Conservation (phyloP, 176 grass and related monocot species). For the Zoysia pacifica region DNA sequence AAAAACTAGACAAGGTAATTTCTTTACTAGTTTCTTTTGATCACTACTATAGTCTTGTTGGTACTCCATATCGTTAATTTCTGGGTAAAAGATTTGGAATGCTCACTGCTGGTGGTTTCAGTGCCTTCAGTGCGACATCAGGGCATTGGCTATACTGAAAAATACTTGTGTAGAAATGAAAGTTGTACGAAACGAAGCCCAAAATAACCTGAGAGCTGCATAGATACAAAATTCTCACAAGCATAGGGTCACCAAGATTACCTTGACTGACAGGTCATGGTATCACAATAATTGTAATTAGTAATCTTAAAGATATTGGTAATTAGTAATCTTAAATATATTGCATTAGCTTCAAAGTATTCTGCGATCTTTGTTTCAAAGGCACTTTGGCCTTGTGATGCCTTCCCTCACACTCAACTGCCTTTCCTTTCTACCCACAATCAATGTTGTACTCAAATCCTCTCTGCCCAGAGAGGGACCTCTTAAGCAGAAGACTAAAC, state of each 20-base stretch:
- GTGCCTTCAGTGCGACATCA: background rate
- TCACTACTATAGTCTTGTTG: no score
- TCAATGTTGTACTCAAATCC: no score
- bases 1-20: no score
- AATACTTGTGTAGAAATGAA: background rate
- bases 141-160: background rate
- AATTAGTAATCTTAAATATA: background rate
- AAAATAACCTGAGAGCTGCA: background rate
- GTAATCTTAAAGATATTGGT: background rate
- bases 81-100: no score
- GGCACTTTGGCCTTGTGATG: background rate
- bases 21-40: no score
- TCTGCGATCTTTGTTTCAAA: background rate
- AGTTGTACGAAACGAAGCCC: background rate
- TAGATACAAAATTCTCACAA: background rate
- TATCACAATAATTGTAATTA: slow-evolving; percentile 3
- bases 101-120: background rate
- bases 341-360: slow-evolving; percentile 7
- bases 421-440: no score
- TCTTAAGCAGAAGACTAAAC: no score
- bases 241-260: background rate
- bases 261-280: background rate
- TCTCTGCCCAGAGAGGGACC: no score
- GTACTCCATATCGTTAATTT: no score
- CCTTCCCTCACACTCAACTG: no score